Conservation (phyloP, 2,329 filamentous ascomycete species). For the Fusarium musae region DNA sequence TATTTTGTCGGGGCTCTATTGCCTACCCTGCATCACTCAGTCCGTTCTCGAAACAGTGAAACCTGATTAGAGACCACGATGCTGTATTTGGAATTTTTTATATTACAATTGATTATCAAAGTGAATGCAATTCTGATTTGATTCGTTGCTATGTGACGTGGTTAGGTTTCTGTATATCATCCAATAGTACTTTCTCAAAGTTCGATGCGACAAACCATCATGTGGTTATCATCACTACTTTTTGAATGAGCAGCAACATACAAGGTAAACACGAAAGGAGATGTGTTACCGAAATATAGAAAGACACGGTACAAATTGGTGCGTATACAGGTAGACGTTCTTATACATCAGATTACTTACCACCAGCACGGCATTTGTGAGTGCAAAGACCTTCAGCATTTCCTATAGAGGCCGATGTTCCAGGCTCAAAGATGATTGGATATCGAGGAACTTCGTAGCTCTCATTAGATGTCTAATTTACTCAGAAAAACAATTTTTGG, state of each 20-base stretch:
- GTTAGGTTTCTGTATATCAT: background rate
- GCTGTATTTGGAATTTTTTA: background rate
- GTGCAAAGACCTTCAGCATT: background rate
- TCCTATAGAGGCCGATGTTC: background rate
- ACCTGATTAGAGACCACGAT: background rate
- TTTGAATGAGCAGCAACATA: background rate
- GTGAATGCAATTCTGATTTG: background rate
- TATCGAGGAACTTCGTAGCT: background rate
- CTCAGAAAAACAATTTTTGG: background rate
- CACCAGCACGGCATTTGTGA: background rate
- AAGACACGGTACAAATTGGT: background rate
- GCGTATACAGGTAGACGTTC: background rate
- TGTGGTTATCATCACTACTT: background rate
- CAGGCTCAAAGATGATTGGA: background rate
- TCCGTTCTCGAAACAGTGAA: background rate
- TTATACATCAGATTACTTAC: background rate
- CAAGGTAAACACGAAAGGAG: background rate
- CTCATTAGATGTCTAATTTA: background rate
- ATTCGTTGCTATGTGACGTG: background rate
- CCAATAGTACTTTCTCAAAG: background rate
- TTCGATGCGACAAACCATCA: background rate
- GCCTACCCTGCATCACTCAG: constrained; percentile 1
- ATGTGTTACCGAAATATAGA: background rate
- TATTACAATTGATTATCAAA: background rate
- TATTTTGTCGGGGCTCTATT: background rate